Percentiles rank a stretch among this genome's conserved stretches.
Evolutionary conservation across 495 filamentous ascomycete species (phyloP).

Genomic region (Penicillium atrosanguineum): DNA sequence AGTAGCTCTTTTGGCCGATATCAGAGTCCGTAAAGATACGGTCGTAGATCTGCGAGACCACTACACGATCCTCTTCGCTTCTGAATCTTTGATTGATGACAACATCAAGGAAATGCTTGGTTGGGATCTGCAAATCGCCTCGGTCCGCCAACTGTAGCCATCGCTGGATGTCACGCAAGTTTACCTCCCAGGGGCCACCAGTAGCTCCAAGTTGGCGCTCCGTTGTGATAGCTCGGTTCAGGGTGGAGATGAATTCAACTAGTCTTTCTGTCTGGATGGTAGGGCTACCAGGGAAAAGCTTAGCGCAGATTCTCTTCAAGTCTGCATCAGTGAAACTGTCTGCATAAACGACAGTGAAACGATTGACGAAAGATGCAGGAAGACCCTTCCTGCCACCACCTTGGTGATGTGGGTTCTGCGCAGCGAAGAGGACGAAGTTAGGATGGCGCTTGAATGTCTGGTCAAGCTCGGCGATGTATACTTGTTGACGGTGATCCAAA

Average conservation of each 20-base stretch:
- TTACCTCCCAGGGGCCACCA: slow-evolving; percentile 96
- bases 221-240: slow-evolving; percentile 68
- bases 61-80: slow-evolving; percentile 58
- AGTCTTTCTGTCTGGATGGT: slow-evolving; percentile 55
- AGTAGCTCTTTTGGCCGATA: slow-evolving; percentile 42
- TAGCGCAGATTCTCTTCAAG: slow-evolving; percentile 74
- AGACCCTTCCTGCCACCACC: slow-evolving; percentile 94
- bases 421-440: slow-evolving; percentile 88
- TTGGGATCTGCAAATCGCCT: slow-evolving; percentile 49
- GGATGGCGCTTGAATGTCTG: slow-evolving; percentile 88
- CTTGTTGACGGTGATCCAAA: slow-evolving; percentile 93
- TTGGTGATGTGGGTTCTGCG: slow-evolving; percentile 97
- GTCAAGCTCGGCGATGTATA: slow-evolving; percentile 92
- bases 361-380: slow-evolving; percentile 93
- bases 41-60: slow-evolving; percentile 63
- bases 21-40: slow-evolving; percentile 45
- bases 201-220: slow-evolving; percentile 67
- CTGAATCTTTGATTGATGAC: slow-evolving; percentile 88
- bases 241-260: slow-evolving; percentile 74
- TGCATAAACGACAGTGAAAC: slow-evolving; percentile 96
- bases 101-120: slow-evolving; percentile 71
- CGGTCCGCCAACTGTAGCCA: slow-evolving; percentile 74
- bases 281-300: slow-evolving; percentile 65
- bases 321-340: slow-evolving; percentile 82
- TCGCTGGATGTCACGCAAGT: slow-evolving; percentile 84